phyloP scores from a whole-genome alignment of 2,329 filamentous ascomycete genomes.

The Aspergillus luchuensis region DNA sequence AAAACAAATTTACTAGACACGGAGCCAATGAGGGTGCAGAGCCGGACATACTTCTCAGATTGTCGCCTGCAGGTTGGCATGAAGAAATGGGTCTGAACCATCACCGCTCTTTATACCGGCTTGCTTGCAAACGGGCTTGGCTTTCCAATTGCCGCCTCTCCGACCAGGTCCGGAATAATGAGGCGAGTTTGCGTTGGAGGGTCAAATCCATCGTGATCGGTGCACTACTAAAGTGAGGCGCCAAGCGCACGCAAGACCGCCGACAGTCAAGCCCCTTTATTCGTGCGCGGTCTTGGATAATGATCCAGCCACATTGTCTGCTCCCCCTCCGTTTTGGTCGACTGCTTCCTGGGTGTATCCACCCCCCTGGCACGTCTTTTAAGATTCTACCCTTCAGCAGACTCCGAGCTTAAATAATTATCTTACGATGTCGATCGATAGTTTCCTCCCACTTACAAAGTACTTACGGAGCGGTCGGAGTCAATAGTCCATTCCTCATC shows the following conservation, averaged over 20 bases:
- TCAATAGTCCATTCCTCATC: not conserved
- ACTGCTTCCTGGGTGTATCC: not conserved
- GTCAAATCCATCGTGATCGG: constrained; percentile 15
- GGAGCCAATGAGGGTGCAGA: constrained; percentile 3
- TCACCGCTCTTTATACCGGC: constrained; percentile 17
- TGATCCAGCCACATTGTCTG: constrained; percentile 12
- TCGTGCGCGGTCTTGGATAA: constrained; percentile 8
- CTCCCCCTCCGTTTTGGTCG: not conserved
- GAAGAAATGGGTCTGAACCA: constrained; percentile 9
- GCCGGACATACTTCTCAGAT: not conserved
- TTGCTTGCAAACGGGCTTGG: constrained; percentile 15
- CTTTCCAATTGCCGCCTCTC: constrained; percentile 13
- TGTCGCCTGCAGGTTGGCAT: not conserved
- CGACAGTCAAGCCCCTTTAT: constrained; percentile 16
- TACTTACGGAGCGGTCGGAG: not conserved
- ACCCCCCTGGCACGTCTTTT: not conserved
- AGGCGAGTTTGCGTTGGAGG: constrained; percentile 23
- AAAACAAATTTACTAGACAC: not conserved
- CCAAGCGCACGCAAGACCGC: constrained; percentile 16
- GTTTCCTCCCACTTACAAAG: not conserved
- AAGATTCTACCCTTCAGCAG: not conserved
- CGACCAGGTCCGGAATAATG: constrained; percentile 21
- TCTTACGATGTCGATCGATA: constrained; percentile 3
- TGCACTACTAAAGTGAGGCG: constrained; percentile 27
- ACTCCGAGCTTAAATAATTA: constrained; percentile 13